A percentile compares a stretch with the other conserved stretches of the same genome.
phyloP scores from a whole-genome alignment of 495 filamentous ascomycete species.

The Opeltia flavorubescens region DNA sequence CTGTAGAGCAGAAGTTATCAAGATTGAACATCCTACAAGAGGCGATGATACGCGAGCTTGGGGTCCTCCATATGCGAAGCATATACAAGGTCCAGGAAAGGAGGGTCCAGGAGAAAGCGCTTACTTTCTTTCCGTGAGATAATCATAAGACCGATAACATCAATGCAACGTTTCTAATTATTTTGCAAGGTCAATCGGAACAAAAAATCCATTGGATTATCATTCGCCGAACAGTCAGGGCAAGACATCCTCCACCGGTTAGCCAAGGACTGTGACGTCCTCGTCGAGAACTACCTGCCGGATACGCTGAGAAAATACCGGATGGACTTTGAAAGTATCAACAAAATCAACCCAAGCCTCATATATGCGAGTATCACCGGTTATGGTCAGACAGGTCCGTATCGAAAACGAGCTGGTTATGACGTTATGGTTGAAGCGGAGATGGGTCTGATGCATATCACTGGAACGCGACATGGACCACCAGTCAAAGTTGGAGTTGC shows the following conservation, averaged over 20 bases:
- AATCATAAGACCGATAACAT: background rate
- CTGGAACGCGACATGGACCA: slow-evolving; percentile 69
- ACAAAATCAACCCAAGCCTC: slow-evolving; percentile 59
- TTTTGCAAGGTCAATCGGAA: slow-evolving; percentile 71
- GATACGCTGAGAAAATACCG: slow-evolving; percentile 80
- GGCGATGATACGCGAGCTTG: slow-evolving; percentile 94
- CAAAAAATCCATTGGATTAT: slow-evolving; percentile 86
- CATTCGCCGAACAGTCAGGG: slow-evolving; percentile 71
- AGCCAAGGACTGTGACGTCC: slow-evolving; percentile 70
- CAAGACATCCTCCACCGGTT: slow-evolving; percentile 77
- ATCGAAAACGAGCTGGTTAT: slow-evolving; percentile 79
- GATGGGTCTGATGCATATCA: slow-evolving; percentile 97
- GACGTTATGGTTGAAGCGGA: slow-evolving; percentile 99
- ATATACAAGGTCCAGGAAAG: slow-evolving; percentile 39
- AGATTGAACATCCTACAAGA: slow-evolving; percentile 81
- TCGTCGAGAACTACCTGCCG: slow-evolving; percentile 95
- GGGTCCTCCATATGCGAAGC: slow-evolving; percentile 87
- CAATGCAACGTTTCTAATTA: background rate
- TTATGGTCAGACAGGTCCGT: slow-evolving; percentile 87
- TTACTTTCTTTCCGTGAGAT: slow-evolving; percentile 73
- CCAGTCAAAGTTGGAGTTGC: slow-evolving; percentile 97
- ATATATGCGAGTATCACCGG: slow-evolving; percentile 61
- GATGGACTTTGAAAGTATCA: slow-evolving; percentile 71
- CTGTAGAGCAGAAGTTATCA: slow-evolving; percentile 82
- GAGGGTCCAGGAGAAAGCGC: slow-evolving; percentile 82